phyloP scores from a whole-genome alignment of 768 basidiomycete species.

The Naematelia encephala region DNA sequence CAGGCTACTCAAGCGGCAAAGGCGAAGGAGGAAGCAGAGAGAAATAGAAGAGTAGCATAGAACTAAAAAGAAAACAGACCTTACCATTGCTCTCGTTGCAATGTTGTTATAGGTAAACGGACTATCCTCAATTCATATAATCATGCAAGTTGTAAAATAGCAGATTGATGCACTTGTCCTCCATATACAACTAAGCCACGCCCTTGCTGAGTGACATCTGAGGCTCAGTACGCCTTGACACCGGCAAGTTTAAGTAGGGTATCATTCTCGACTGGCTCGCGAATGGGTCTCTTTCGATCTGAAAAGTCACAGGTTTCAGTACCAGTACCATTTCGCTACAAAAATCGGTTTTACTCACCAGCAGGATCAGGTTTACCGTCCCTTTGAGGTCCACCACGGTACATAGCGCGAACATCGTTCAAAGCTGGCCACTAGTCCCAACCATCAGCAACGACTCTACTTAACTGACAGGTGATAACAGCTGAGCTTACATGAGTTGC shows the following conservation, averaged over 20 bases:
- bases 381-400: slow-evolving; percentile 12
- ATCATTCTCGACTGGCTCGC: slow-evolving; percentile 30
- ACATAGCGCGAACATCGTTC: slow-evolving; percentile 15
- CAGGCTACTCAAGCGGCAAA: too few species aligned
- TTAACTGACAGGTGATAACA: too few species aligned
- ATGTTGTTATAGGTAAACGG: too few species aligned
- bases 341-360: slow-evolving; percentile 11
- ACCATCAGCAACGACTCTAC: background rate
- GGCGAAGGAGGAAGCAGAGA: too few species aligned
- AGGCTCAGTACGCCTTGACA: slow-evolving; percentile 16
- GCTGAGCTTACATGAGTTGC: slow-evolving; percentile 25
- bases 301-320: background rate
- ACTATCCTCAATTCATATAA: too few species aligned
- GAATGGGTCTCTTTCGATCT: slow-evolving; percentile 23
- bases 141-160: too few species aligned
- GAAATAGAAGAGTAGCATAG: too few species aligned
- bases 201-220: background rate
- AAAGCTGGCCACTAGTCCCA: slow-evolving; percentile 19
- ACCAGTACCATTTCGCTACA: background rate
- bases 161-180: background rate
- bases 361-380: slow-evolving; percentile 20
- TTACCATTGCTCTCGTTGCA: too few species aligned
- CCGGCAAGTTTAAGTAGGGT: slow-evolving; percentile 26
- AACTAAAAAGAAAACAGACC: too few species aligned
- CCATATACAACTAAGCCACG: background rate